Evolutionary conservation across 2,329 filamentous ascomycete genomes (phyloP), one percentile per base, ranked within the genome.

Genomic region (Arthroderma sp.): DNA sequence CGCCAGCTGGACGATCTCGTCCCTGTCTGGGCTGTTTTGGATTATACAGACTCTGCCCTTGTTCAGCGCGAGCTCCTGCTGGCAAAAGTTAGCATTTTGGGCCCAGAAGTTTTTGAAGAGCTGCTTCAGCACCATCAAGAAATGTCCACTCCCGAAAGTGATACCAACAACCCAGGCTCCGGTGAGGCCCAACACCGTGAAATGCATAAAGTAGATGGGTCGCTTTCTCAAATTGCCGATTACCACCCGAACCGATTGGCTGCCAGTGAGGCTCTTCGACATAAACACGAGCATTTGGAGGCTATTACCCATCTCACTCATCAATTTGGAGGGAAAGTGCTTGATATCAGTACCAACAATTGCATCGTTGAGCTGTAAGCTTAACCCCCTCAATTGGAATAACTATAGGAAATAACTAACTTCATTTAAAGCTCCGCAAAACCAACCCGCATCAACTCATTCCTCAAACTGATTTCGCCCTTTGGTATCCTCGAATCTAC

Each of bases 91-190:
- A 95, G 91, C 73, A 95, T 95, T 61, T 81, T 98, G 38, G 93
- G 93, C 0, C 93, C 93, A 4, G 93, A 98, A 77, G 96, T 95
- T 76, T 98, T 96, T 66, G 91, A 97, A 76, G 93, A 98, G 76
- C 81, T 98, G 58, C 83, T 96, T 63, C 86, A 89, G 57, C 93
- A 98, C 74, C 93, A 98, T 75, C 85, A 91, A 59, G 93, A 97
- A 76, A 95, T 97, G 73, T 51, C 47, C 17, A 84, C 81, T 9
- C 77, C 78, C 21, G 74, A 76, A 2, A 74, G 76, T 28, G 70
- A 71, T 28, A 61, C 62, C 35, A 51, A 58, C 13, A 31, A 38
- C 6, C 19, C 56, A 4, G 21, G 56, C 19, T 41, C 57, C 13
- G 55, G 51, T 9, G 63, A 63, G 51, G 61, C 65, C n/a, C 64